These are phyloP conservation scores for Collybiopsis luxurians DNA, from an alignment of 768 basidiomycete species.

Conservation along the genomic window DNA sequence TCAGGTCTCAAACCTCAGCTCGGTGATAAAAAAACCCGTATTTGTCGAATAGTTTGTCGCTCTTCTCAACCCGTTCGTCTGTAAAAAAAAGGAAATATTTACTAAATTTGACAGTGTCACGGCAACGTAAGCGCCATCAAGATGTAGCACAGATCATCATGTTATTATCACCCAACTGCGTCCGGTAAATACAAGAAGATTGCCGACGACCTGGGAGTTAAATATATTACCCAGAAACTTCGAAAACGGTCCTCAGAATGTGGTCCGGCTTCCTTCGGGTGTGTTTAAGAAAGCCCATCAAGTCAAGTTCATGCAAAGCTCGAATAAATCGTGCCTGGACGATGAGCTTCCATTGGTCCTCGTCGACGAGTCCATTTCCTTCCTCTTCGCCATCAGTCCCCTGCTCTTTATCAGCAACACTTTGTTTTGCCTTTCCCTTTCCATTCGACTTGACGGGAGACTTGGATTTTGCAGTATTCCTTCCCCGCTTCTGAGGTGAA, in stretches of 20 bases:
- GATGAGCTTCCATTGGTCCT: slow-evolving; percentile 49
- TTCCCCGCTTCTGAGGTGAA: slow-evolving; percentile 1
- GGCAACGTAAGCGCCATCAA: too few species aligned
- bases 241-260: slow-evolving; percentile 66
- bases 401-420: slow-evolving; percentile 27
- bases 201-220: too few species aligned
- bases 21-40: too few species aligned
- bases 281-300: slow-evolving; percentile 76
- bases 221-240: slow-evolving; percentile 28
- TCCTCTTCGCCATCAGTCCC: slow-evolving; percentile 28
- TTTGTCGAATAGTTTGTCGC: too few species aligned
- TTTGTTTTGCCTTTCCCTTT: neutral
- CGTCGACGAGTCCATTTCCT: slow-evolving; percentile 14
- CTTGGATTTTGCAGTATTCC: neutral
- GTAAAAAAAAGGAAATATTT: too few species aligned
- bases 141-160: too few species aligned
- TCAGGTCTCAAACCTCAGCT: too few species aligned
- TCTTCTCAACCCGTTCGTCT: too few species aligned
- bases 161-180: too few species aligned
- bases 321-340: slow-evolving; percentile 79
- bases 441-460: too few species aligned
- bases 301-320: slow-evolving; percentile 79
- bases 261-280: slow-evolving; percentile 78
- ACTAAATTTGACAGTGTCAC: too few species aligned
- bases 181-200: too few species aligned